Conservation (phyloP, 2,329 filamentous ascomycete genomes). For the Teratosphaeriaceae sp. region DNA sequence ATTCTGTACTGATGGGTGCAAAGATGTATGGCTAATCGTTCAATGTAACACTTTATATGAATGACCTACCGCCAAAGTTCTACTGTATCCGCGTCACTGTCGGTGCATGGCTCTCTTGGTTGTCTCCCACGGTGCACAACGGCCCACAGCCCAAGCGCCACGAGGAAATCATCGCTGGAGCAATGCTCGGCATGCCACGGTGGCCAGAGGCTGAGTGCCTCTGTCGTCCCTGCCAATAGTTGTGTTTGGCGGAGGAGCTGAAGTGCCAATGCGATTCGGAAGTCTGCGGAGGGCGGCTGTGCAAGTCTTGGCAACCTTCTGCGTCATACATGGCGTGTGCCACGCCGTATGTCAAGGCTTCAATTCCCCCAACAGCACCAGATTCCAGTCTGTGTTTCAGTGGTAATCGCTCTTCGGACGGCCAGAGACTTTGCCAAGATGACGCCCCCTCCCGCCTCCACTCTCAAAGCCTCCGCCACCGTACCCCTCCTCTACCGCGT, state of each 20-base stretch:
- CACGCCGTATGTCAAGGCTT: not conserved
- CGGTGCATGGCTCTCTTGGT: no score
- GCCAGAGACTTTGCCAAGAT: not conserved
- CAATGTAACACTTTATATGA: no score
- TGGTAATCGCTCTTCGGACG: not conserved
- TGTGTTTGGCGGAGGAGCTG: not conserved
- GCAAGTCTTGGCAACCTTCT: no score
- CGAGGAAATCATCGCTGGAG: no score
- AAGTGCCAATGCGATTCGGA: not conserved
- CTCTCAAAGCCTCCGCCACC: slow-evolving; percentile 16
- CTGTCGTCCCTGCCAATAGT: not conserved
- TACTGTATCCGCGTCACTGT: no score
- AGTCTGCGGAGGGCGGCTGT: not conserved
- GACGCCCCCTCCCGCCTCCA: not conserved
- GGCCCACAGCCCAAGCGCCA: no score
- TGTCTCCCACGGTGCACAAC: no score
- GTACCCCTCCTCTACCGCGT: slow-evolving; percentile 21
- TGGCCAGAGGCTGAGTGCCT: not conserved
- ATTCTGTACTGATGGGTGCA: no score
- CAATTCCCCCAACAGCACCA: not conserved
- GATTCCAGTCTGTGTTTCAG: no score
- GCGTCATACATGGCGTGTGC: not conserved
- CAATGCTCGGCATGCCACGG: no score
- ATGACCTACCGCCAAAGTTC: no score
- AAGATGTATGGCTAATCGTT: no score